Percentiles rank a stretch among this genome's conserved stretches.
These are phyloP conservation scores for Ilyonectria robusta DNA, from an alignment of 2,329 filamentous ascomycete genomes.

Conservation along the genomic window DNA sequence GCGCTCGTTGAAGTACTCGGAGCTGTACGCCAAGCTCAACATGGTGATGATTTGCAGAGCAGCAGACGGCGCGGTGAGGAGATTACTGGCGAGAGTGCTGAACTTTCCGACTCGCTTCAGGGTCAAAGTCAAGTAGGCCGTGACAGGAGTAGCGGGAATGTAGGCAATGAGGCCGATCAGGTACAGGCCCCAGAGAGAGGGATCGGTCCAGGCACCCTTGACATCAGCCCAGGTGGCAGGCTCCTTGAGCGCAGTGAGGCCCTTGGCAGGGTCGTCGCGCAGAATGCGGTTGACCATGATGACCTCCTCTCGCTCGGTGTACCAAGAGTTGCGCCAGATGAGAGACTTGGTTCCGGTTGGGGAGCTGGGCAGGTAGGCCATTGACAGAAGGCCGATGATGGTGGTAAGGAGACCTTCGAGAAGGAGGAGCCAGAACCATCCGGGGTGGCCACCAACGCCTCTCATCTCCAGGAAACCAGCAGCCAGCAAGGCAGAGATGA, in stretches of 20 bases:
- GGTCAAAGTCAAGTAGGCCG: slow-evolving; percentile 68
- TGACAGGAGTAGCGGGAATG: slow-evolving; percentile 64
- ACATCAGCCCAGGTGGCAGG: slow-evolving; percentile 59
- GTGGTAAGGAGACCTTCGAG: slow-evolving; percentile 62
- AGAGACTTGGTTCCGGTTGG: slow-evolving; percentile 75
- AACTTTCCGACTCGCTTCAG: slow-evolving; percentile 69
- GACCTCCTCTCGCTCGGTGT: slow-evolving; percentile 75
- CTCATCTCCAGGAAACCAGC: slow-evolving; percentile 64
- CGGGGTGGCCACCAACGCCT: slow-evolving; percentile 61
- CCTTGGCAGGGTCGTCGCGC: slow-evolving; percentile 69
- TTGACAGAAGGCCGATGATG: slow-evolving; percentile 67
- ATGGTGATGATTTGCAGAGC: slow-evolving; percentile 71
- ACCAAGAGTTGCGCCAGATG: slow-evolving; percentile 76
- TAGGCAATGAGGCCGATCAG: slow-evolving; percentile 64
- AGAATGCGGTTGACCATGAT: slow-evolving; percentile 77
- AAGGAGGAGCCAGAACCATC: slow-evolving; percentile 70
- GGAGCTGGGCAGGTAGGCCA: slow-evolving; percentile 73
- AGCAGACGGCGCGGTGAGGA: slow-evolving; percentile 73
- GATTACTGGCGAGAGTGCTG: slow-evolving; percentile 71
- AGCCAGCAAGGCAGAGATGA: slow-evolving; percentile 64
- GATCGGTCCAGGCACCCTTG: slow-evolving; percentile 60
- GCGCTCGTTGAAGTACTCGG: slow-evolving; percentile 68
- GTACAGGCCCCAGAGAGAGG: slow-evolving; percentile 65
- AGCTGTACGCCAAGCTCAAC: slow-evolving; percentile 66
- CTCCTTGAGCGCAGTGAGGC: slow-evolving; percentile 61